Evolutionary conservation across 2,329 filamentous ascomycete genomes (phyloP).

Genomic region (Amylocarpus encephaloides): DNA sequence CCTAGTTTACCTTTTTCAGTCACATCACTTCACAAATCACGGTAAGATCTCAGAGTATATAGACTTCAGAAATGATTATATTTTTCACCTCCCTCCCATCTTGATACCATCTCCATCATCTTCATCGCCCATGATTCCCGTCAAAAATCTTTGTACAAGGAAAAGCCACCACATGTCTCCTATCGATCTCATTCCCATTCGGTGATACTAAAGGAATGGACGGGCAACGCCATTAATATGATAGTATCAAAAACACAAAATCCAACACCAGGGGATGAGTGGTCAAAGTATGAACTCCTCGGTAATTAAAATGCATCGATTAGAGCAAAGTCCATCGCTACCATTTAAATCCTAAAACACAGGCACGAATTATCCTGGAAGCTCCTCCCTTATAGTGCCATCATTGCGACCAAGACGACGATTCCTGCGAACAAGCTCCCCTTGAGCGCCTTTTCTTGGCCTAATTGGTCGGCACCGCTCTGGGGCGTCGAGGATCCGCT

Average conservation of each 20-base stretch:
- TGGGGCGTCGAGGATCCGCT: constrained; percentile 12
- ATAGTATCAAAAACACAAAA: background rate
- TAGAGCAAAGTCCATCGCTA: constrained; percentile 45
- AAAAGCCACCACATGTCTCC: background rate
- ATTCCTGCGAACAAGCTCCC: constrained; percentile 29
- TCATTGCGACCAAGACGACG: constrained; percentile 29
- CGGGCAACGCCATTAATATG: constrained; percentile 25
- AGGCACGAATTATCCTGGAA: constrained; percentile 66
- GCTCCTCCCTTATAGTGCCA: constrained; percentile 40
- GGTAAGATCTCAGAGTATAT: too few species aligned
- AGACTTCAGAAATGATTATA: too few species aligned
- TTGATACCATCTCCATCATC: too few species aligned
- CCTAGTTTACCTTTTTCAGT: too few species aligned
- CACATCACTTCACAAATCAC: too few species aligned
- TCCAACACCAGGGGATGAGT: background rate
- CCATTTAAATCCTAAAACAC: constrained; percentile 40
- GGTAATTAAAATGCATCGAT: constrained; percentile 13
- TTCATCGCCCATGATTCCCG: too few species aligned
- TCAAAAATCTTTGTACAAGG: constrained; percentile 18
- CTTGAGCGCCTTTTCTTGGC: constrained; percentile 24
- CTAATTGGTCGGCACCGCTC: constrained; percentile 24
- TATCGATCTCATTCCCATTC: background rate
- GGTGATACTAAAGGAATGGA: constrained; percentile 20
- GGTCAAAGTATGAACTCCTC: background rate
- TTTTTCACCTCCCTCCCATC: too few species aligned